Conservation (phyloP, 2,329 filamentous ascomycete species). For the Xylaria digitata region DNA sequence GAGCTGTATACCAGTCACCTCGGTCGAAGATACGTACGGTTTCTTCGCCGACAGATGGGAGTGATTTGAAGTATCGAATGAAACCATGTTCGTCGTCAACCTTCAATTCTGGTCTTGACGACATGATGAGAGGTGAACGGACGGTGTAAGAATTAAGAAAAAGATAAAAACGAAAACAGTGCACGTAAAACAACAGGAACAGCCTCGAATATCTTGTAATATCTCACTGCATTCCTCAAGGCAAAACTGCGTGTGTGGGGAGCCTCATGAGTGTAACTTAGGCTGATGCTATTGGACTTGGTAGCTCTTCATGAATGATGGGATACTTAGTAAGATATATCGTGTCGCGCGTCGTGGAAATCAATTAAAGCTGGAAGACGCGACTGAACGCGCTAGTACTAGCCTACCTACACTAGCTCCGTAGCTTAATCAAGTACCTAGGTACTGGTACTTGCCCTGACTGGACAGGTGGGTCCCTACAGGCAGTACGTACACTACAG, state of each 20-base stretch:
- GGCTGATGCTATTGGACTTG: not conserved
- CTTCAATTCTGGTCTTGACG: slow-evolving; percentile 67
- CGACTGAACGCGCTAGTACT: slow-evolving; percentile 45
- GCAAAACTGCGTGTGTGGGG: not conserved
- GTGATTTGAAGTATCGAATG: slow-evolving; percentile 94
- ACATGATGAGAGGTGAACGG: slow-evolving; percentile 54
- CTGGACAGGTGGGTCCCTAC: too few species aligned
- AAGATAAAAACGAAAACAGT: not conserved
- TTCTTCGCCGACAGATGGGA: slow-evolving; percentile 76
- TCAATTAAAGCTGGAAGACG: slow-evolving; percentile 48
- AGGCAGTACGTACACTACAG: not conserved
- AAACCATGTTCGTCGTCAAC: slow-evolving; percentile 98
- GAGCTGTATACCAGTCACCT: slow-evolving; percentile 95
- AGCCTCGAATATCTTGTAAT: not conserved
- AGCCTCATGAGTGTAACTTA: not conserved
- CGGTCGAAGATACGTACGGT: slow-evolving; percentile 93
- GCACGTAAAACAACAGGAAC: slow-evolving; percentile 12
- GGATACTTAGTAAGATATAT: slow-evolving; percentile 8
- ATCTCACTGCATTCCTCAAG: slow-evolving; percentile 10
- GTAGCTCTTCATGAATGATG: slow-evolving; percentile 4
- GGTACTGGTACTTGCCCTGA: too few species aligned
- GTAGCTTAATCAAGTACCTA: not conserved
- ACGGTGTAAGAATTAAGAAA: not conserved
- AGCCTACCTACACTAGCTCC: not conserved
- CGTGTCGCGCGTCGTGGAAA: slow-evolving; percentile 42